Evolutionary conservation across 805 yeast species (phyloP).

Genomic region (Sugiyamaella smithiae): DNA sequence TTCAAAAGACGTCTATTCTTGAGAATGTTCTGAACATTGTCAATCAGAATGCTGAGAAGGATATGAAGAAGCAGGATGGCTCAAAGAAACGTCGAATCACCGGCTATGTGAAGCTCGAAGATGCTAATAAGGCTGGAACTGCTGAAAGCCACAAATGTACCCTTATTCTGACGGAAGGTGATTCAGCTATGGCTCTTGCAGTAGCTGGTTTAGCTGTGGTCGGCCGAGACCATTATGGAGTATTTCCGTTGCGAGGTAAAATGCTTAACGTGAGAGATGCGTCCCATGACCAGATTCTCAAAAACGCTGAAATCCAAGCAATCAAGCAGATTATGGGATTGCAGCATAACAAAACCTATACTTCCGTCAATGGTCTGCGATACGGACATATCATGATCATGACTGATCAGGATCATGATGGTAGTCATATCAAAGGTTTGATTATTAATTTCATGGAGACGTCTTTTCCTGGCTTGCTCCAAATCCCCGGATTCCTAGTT

Average conservation of each 20-base stretch:
- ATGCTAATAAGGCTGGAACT: constrained; percentile 96
- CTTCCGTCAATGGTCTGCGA: constrained; percentile 68
- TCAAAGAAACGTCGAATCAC: constrained; percentile 76
- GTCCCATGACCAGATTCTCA: constrained; percentile 88
- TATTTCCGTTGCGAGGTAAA: constrained; percentile 94
- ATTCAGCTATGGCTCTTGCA: constrained; percentile 89
- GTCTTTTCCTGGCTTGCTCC: constrained; percentile 89
- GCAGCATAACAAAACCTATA: constrained; percentile 85
- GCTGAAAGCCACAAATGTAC: constrained; percentile 90
- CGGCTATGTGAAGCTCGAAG: constrained; percentile 84
- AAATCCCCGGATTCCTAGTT: constrained; percentile 84
- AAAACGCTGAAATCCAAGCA: constrained; percentile 92
- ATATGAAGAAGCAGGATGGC: constrained; percentile 86
- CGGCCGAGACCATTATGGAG: constrained; percentile 93
- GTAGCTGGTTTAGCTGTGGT: constrained; percentile 92
- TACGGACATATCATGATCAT: constrained; percentile 98
- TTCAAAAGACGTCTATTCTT: constrained; percentile 68
- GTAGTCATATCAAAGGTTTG: constrained; percentile 95
- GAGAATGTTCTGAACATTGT: constrained; percentile 76
- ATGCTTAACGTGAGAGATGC: constrained; percentile 95
- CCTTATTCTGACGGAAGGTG: constrained; percentile 92
- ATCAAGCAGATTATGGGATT: constrained; percentile 92
- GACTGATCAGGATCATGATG: constrained; percentile 99
- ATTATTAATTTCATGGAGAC: constrained; percentile 90
- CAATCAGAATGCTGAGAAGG: constrained; percentile 84